These are phyloP conservation scores for Sclerotinia nivalis DNA, from an alignment of 2,329 filamentous ascomycete genomes.

Conservation along the genomic window DNA sequence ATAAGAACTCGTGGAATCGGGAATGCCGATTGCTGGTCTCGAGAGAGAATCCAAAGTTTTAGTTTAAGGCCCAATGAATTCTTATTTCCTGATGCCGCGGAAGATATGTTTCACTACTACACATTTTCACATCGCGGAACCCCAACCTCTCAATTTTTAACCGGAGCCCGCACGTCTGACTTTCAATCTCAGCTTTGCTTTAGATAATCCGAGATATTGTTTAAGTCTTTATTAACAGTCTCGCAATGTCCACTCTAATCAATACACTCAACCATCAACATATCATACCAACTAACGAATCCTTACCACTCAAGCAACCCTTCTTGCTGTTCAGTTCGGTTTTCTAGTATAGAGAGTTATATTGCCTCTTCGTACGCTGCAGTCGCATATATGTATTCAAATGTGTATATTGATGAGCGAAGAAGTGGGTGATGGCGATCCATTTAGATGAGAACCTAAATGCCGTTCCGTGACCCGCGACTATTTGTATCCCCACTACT, in stretches of 20 bases:
- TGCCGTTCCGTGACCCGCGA: neutral
- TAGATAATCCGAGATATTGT: neutral
- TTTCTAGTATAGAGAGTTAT: too few relatives aligned
- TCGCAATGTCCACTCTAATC: neutral
- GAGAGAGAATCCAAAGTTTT: neutral
- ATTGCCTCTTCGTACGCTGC: neutral
- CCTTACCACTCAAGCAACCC: too few relatives aligned
- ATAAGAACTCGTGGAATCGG: too few relatives aligned
- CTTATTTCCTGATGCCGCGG: neutral
- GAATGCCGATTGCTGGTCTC: neutral
- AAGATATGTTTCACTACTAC: neutral
- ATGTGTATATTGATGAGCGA: neutral
- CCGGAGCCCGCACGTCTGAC: neutral
- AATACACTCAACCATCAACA: too few relatives aligned
- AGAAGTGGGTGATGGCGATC: neutral
- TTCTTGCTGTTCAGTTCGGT: too few relatives aligned
- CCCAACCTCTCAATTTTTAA: neutral
- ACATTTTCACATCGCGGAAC: neutral
- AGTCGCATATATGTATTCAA: neutral
- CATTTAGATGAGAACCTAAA: neutral
- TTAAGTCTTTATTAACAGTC: neutral
- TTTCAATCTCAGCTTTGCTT: neutral
- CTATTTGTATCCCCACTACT: neutral
- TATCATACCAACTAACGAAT: too few relatives aligned
- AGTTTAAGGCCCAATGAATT: too few relatives aligned